Conservation (phyloP, 2,329 filamentous ascomycete genomes). For the Cercospora zeae-maydis region DNA sequence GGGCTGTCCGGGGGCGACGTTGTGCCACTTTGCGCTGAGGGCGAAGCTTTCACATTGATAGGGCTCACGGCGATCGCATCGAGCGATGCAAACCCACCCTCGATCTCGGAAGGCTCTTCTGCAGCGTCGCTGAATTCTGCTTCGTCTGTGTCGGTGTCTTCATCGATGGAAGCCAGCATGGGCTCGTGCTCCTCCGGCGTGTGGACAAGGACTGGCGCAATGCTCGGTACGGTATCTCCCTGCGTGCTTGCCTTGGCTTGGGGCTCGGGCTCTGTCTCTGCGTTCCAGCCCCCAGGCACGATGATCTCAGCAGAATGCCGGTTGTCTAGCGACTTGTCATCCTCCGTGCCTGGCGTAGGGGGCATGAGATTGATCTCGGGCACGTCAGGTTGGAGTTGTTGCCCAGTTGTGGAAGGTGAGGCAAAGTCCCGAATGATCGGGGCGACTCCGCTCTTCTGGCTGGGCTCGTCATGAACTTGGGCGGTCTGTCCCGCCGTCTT, state of each 20-base stretch:
- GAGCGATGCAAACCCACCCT: slow-evolving; percentile 68
- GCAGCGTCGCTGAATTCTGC: slow-evolving; percentile 74
- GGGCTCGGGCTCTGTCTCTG: slow-evolving; percentile 20
- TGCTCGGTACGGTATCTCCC: neutral
- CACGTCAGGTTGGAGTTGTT: slow-evolving; percentile 19
- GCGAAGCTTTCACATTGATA: slow-evolving; percentile 26
- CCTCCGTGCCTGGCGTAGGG: slow-evolving; percentile 36
- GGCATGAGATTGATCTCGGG: slow-evolving; percentile 37
- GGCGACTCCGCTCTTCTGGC: slow-evolving; percentile 8
- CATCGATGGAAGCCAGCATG: slow-evolving; percentile 26
- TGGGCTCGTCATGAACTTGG: slow-evolving; percentile 3
- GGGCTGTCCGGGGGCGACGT: slow-evolving; percentile 31
- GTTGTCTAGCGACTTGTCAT: slow-evolving; percentile 21
- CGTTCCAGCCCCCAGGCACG: slow-evolving; percentile 31
- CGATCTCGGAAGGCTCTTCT: slow-evolving; percentile 65
- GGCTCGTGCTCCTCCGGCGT: slow-evolving; percentile 18
- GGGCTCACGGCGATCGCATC: slow-evolving; percentile 68
- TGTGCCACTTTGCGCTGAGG: slow-evolving; percentile 9
- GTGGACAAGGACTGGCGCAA: slow-evolving; percentile 17
- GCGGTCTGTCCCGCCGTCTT: slow-evolving; percentile 8
- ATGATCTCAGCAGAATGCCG: slow-evolving; percentile 27
- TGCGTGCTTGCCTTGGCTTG: slow-evolving; percentile 12
- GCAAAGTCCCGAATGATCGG: slow-evolving; percentile 28
- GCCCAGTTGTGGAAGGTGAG: slow-evolving; percentile 8
- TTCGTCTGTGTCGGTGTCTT: slow-evolving; percentile 41